phyloP scores from a whole-genome alignment of 495 filamentous ascomycete species.

The Aspergillus diversus region DNA sequence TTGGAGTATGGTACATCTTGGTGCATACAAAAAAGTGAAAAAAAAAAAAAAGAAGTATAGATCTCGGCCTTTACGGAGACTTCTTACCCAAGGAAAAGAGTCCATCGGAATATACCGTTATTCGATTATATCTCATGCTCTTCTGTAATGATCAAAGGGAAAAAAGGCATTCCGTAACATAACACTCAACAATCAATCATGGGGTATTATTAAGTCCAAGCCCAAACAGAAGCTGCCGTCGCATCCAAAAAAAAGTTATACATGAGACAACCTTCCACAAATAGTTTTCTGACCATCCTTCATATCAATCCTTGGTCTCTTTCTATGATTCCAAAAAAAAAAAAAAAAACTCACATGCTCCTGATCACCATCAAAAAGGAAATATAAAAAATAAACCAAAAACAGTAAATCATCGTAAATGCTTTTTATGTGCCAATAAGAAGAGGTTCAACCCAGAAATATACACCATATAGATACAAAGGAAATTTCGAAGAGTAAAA shows the following conservation, averaged over 20 bases:
- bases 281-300: constrained; percentile 5
- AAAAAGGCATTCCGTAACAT: constrained; percentile 14
- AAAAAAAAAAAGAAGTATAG: not conserved
- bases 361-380: constrained; percentile 3
- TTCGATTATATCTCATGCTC: constrained; percentile 5
- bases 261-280: not conserved
- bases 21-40: not conserved
- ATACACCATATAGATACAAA: constrained; percentile 48
- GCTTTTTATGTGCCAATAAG: constrained; percentile 19
- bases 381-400: constrained; percentile 14
- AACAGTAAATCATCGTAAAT: constrained; percentile 17
- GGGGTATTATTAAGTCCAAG: constrained; percentile 36
- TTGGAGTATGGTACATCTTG: not conserved
- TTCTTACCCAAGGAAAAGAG: not conserved
- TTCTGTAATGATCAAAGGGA: not conserved
- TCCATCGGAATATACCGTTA: constrained; percentile 1
- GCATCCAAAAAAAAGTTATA: constrained; percentile 5
- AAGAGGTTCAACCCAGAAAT: constrained; percentile 25
- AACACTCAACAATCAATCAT: constrained; percentile 13
- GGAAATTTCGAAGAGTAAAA: constrained; percentile 23
- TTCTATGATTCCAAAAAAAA: constrained; percentile 15
- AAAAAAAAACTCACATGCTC: constrained; percentile 16
- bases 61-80: not conserved
- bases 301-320: constrained; percentile 20
- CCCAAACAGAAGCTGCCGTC: constrained; percentile 9